phyloP scores from a whole-genome alignment of 345 rosid species.

The Physaria fendleri region DNA sequence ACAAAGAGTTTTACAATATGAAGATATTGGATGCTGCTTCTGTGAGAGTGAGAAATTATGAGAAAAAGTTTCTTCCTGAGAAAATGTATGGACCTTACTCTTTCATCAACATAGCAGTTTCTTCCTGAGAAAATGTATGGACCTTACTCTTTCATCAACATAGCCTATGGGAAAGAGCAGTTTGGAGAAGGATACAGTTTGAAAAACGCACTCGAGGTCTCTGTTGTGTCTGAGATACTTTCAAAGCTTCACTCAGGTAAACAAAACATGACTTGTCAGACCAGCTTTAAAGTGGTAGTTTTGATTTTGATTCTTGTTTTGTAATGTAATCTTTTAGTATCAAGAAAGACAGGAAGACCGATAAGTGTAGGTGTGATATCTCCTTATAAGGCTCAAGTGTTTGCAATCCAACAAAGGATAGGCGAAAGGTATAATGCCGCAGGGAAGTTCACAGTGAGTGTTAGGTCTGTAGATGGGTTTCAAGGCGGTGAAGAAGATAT shows the following conservation, averaged over 20 bases:
- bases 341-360: slow-evolving; percentile 7
- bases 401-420: slow-evolving; percentile 39
- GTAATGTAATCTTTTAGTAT: slow-evolving; percentile 11
- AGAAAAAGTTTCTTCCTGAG: slow-evolving; percentile 29
- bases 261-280: neutral
- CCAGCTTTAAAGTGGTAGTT: neutral
- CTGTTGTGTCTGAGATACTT: slow-evolving; percentile 32
- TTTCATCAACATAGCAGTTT: slow-evolving; percentile 37
- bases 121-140: slow-evolving; percentile 40
- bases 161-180: slow-evolving; percentile 30
- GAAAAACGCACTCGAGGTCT: slow-evolving; percentile 36
- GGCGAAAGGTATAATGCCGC: slow-evolving; percentile 7
- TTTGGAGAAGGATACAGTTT: slow-evolving; percentile 23
- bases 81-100: slow-evolving; percentile 44
- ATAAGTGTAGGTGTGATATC: slow-evolving; percentile 43
- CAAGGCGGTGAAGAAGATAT: slow-evolving; percentile 52
- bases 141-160: slow-evolving; percentile 46
- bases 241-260: slow-evolving; percentile 38
- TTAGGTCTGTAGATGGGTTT: slow-evolving; percentile 45
- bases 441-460: slow-evolving; percentile 27
- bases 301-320: neutral
- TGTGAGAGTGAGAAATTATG: slow-evolving; percentile 31
- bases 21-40: slow-evolving; percentile 40
- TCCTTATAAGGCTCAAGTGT: slow-evolving; percentile 48
- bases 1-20: slow-evolving; percentile 36